Conservation (phyloP, 345 rosid genomes). For the Lumnitzera racemosa region DNA sequence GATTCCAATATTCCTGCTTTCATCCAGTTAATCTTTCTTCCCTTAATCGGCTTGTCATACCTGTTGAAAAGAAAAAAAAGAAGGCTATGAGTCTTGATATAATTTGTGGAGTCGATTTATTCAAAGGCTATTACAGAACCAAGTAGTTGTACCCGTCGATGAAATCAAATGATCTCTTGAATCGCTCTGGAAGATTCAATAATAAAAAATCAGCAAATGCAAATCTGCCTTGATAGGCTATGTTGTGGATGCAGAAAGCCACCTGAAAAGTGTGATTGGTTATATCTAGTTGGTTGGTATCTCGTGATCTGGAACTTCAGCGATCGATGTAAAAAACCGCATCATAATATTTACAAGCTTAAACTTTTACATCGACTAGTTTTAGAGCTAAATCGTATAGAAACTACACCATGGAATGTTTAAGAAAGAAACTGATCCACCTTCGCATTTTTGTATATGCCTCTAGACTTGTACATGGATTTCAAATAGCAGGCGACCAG, state of each 20-base stretch:
- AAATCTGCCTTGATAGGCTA: constrained; percentile 90
- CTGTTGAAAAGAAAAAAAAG: constrained; percentile 18
- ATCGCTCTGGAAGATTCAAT: constrained; percentile 65
- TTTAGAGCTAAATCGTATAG: too few species aligned
- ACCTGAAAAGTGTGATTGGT: constrained; percentile 30
- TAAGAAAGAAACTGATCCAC: constrained; percentile 18
- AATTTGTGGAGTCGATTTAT: too few species aligned
- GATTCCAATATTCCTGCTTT: constrained; percentile 86
- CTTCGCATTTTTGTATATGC: constrained; percentile 71
- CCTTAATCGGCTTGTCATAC: constrained; percentile 55
- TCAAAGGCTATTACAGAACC: not conserved
- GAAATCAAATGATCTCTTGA: constrained; percentile 79
- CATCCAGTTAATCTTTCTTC: constrained; percentile 97
- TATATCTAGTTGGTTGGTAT: constrained; percentile 7
- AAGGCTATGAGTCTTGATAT: not conserved
- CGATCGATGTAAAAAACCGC: not conserved
- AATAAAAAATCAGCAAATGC: constrained; percentile 50
- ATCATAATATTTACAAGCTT: not conserved
- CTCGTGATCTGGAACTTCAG: too few species aligned
- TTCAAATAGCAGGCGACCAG: constrained; percentile 81
- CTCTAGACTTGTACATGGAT: constrained; percentile 57
- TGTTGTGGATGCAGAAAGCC: constrained; percentile 93
- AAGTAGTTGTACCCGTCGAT: constrained; percentile 53
- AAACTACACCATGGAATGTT: too few species aligned
- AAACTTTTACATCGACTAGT: not conserved